Percentiles rank a stretch among this genome's conserved stretches.
These are phyloP conservation scores for Fusarium sp. DNA, from an alignment of 2,329 filamentous ascomycete genomes.

Conservation along the genomic window DNA sequence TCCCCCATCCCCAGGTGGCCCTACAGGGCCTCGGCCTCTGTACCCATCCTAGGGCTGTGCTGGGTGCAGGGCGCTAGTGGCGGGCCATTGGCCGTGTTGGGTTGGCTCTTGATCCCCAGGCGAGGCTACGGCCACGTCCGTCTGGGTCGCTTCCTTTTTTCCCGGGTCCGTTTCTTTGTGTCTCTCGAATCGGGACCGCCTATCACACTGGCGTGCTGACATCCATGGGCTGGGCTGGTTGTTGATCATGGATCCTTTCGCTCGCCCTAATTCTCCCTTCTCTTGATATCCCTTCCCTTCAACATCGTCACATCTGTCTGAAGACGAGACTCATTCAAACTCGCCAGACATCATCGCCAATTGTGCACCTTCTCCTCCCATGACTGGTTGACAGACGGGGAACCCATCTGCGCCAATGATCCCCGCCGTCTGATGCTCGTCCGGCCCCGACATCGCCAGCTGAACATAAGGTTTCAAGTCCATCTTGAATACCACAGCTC, in stretches of 20 bases:
- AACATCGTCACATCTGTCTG: not conserved
- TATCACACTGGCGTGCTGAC: slow-evolving; percentile 41
- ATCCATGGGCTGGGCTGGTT: slow-evolving; percentile 14
- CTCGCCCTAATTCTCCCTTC: slow-evolving; percentile 15
- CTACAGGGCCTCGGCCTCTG: slow-evolving; percentile 12
- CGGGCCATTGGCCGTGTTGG: slow-evolving; percentile 2
- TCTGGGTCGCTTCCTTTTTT: not conserved
- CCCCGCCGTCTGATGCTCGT: slow-evolving; percentile 25
- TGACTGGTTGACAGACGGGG: slow-evolving; percentile 14
- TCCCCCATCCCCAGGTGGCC: slow-evolving; percentile 19
- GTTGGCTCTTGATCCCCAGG: slow-evolving; percentile 20
- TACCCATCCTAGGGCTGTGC: slow-evolving; percentile 38
- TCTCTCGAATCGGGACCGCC: not conserved
- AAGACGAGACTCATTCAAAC: not conserved
- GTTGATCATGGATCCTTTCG: slow-evolving; percentile 18
- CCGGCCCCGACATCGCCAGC: slow-evolving; percentile 31
- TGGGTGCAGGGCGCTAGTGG: slow-evolving; percentile 25
- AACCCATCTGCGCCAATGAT: slow-evolving; percentile 36
- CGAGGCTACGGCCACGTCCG: slow-evolving; percentile 32
- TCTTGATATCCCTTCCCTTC: slow-evolving; percentile 14
- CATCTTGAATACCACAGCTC: slow-evolving; percentile 11
- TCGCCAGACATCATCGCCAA: not conserved
- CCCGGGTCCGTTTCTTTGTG: not conserved
- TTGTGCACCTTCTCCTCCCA: not conserved
- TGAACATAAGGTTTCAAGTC: slow-evolving; percentile 13